These are phyloP conservation scores for Amanita pseudoporphyria DNA, from an alignment of 768 basidiomycete genomes.

Conservation along the genomic window DNA sequence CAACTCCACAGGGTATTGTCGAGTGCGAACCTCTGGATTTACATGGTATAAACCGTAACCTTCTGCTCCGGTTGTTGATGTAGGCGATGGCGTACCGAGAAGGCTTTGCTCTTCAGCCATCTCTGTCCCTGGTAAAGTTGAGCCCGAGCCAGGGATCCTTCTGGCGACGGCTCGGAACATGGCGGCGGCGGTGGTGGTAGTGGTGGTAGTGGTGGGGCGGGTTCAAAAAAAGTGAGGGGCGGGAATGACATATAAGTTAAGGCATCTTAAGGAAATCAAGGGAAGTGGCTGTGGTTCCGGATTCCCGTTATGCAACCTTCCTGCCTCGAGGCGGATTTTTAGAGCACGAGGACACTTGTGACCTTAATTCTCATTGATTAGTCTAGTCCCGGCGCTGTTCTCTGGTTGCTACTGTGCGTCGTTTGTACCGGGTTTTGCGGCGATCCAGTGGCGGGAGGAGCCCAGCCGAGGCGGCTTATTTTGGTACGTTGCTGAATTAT, in stretches of 20 bases:
- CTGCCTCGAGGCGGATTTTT: background rate
- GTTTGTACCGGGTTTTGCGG: too few species aligned
- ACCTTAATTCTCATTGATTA: too few species aligned
- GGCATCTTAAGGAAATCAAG: background rate
- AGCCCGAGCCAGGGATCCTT: background rate
- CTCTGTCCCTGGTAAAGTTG: background rate
- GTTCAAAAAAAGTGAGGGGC: background rate
- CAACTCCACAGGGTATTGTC: background rate
- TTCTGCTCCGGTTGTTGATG: background rate
- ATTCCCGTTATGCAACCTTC: background rate
- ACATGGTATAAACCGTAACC: background rate
- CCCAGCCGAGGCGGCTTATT: too few species aligned
- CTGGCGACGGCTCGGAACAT: background rate
- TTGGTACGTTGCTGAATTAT: too few species aligned
- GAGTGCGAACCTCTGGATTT: background rate
- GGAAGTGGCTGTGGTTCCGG: background rate
- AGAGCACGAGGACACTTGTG: background rate
- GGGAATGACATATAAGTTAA: background rate
- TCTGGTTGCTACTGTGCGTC: too few species aligned
- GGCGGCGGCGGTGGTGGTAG: background rate
- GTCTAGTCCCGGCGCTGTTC: too few species aligned
- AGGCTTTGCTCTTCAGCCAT: background rate
- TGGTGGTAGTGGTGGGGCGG: too few species aligned
- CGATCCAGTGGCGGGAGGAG: too few species aligned
- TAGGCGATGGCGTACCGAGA: background rate